Evolutionary conservation across 2,329 filamentous ascomycete genomes (phyloP).

Genomic region (Aspergillus clavatus): DNA sequence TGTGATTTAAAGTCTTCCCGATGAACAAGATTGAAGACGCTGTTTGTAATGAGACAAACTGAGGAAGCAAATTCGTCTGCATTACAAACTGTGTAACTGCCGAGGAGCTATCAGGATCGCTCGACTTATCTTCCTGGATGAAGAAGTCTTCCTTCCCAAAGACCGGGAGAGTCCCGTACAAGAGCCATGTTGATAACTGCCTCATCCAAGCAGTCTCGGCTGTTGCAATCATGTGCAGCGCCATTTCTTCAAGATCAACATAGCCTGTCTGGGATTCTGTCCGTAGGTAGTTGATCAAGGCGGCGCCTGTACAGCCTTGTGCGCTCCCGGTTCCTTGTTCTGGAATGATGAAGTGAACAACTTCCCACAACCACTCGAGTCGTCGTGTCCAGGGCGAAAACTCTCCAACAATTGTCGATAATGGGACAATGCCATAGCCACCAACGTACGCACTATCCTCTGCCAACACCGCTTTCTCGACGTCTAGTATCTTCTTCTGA

Average conservation of each 20-base stretch:
- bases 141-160: constrained; percentile 85
- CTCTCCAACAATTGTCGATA: constrained; percentile 76
- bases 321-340: constrained; percentile 27
- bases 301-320: constrained; percentile 59
- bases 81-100: constrained; percentile 54
- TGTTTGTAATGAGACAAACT: constrained; percentile 69
- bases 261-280: constrained; percentile 81
- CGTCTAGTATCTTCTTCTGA: constrained; percentile 75
- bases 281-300: constrained; percentile 71
- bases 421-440: constrained; percentile 86
- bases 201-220: constrained; percentile 90
- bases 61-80: constrained; percentile 61
- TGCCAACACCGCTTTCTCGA: constrained; percentile 72
- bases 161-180: constrained; percentile 77
- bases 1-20: constrained; percentile 81
- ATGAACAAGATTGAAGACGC: constrained; percentile 85
- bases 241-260: constrained; percentile 73
- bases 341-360: constrained; percentile 64
- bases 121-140: constrained; percentile 50
- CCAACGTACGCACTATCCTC: constrained; percentile 77
- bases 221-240: constrained; percentile 65
- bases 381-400: constrained; percentile 82
- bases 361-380: constrained; percentile 79
- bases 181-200: constrained; percentile 82
- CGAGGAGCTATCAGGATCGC: constrained; percentile 41